Conservation (phyloP, 805 yeast genomes). For the Saccharomycopsis lassenensis region DNA sequence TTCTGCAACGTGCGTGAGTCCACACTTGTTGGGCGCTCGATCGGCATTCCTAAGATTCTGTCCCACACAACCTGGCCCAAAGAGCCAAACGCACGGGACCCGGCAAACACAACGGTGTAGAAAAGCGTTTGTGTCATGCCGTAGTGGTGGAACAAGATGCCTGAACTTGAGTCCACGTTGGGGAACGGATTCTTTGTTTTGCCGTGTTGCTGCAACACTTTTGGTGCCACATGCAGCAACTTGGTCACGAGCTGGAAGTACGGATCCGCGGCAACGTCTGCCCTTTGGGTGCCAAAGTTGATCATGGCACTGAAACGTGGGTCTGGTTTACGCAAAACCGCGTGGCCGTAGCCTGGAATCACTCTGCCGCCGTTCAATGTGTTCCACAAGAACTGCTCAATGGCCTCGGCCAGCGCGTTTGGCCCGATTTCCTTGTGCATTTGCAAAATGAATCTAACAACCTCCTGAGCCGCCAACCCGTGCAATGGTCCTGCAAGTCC, state of each 20-base stretch:
- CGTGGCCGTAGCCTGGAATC: conserved; percentile 85
- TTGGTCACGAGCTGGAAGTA: conserved; percentile 68
- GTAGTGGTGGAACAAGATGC: conserved; percentile 76
- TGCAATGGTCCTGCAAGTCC: conserved; percentile 85
- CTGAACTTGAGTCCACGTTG: conserved; percentile 82
- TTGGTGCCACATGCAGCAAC: conserved; percentile 76
- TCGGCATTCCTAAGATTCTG: conserved; percentile 72
- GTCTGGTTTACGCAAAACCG: conserved; percentile 79
- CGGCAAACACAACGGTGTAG: conserved; percentile 83
- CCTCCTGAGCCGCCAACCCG: conserved; percentile 85
- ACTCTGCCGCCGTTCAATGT: conserved; percentile 75
- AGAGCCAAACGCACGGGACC: conserved; percentile 78
- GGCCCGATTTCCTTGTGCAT: conserved; percentile 51
- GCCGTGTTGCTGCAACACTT: conserved; percentile 70
- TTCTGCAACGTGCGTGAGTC: too few species aligned
- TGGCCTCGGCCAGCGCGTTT: conserved; percentile 54
- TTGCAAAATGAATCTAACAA: conserved; percentile 66
- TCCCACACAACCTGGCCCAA: conserved; percentile 77
- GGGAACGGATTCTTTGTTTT: conserved; percentile 93
- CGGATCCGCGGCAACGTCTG: too few species aligned
- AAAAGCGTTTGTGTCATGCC: conserved; percentile 73
- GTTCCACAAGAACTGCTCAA: conserved; percentile 70
- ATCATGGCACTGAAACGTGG: conserved; percentile 83
- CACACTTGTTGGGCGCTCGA: conserved; percentile 89
- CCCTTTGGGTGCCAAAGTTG: too few species aligned